Evolutionary conservation across 2,329 filamentous ascomycete species (phyloP).

Genomic region (Epichloe bromicola): DNA sequence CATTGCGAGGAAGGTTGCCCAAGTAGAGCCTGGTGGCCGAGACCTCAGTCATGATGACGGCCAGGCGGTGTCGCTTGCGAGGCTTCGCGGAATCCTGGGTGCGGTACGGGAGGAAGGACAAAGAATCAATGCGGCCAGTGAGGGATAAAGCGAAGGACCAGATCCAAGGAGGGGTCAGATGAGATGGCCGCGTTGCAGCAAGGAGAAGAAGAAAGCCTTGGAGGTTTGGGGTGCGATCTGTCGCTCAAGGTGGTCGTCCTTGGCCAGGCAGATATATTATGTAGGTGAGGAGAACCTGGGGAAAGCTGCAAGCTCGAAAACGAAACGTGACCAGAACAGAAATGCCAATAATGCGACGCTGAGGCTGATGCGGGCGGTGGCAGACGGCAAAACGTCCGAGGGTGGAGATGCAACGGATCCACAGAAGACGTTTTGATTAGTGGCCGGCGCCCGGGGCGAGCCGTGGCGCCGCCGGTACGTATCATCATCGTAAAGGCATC

Average conservation of each 20-base stretch:
- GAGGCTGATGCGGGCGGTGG: constrained; percentile 8
- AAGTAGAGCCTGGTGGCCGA: constrained; percentile 92
- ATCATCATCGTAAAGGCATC: background rate
- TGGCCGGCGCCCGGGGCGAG: background rate
- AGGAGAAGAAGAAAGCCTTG: background rate
- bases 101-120: background rate
- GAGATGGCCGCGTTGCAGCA: background rate
- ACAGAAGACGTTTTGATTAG: background rate
- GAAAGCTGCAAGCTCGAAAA: constrained; percentile 1
- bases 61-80: constrained; percentile 3
- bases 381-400: constrained; percentile 4
- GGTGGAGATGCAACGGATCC: background rate
- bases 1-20: constrained; percentile 92
- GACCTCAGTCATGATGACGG: constrained; percentile 59
- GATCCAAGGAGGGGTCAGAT: constrained; percentile 1
- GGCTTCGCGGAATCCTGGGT: constrained; percentile 2
- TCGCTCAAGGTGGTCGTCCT: background rate
- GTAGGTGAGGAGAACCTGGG: constrained; percentile 2
- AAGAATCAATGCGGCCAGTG: background rate
- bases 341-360: constrained; percentile 3
- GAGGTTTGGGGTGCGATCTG: background rate
- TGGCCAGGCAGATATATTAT: background rate
- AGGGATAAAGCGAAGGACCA: background rate
- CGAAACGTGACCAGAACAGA: constrained; percentile 2
- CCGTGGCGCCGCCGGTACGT: background rate